phyloP scores from a whole-genome alignment of 768 basidiomycete genomes.

The Psilocybe tampanensis region DNA sequence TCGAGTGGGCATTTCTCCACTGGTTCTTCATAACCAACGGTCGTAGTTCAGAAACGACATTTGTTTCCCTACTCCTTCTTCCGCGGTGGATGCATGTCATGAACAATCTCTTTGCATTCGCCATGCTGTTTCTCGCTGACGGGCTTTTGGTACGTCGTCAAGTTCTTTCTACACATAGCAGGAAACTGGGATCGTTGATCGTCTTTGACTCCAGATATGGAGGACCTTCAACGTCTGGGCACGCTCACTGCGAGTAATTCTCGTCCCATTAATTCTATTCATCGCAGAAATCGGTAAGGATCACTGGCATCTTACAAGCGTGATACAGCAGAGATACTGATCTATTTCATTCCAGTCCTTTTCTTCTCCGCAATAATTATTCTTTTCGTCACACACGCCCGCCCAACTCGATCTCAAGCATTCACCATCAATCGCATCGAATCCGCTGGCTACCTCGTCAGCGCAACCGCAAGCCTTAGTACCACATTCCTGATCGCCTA shows the following conservation, averaged over 20 bases:
- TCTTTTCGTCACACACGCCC: neutral
- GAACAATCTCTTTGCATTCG: neutral
- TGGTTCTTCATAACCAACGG: neutral
- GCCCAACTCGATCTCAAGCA: neutral
- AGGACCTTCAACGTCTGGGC: conserved; percentile 6
- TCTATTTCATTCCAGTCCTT: neutral
- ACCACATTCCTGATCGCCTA: neutral
- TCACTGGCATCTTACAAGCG: too few species aligned
- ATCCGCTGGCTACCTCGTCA: neutral
- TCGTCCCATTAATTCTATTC: neutral
- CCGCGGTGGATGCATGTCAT: neutral
- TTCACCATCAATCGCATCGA: neutral
- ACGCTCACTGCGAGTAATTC: neutral
- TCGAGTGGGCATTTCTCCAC: neutral
- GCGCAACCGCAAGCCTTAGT: neutral
- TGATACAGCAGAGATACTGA: too few species aligned
- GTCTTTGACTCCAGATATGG: conserved; percentile 1
- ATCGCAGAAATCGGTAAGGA: conserved; percentile 1
- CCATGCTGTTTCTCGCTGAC: neutral
- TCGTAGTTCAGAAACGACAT: neutral
- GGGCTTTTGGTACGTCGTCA: neutral
- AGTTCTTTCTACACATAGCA: neutral
- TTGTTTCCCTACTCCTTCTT: neutral
- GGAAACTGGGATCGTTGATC: neutral
- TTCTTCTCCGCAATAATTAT: neutral